Evolutionary conservation across 345 rosid species (phyloP), one percentile per base, ranked within the genome.

Genomic region (Arabis alpina): DNA sequence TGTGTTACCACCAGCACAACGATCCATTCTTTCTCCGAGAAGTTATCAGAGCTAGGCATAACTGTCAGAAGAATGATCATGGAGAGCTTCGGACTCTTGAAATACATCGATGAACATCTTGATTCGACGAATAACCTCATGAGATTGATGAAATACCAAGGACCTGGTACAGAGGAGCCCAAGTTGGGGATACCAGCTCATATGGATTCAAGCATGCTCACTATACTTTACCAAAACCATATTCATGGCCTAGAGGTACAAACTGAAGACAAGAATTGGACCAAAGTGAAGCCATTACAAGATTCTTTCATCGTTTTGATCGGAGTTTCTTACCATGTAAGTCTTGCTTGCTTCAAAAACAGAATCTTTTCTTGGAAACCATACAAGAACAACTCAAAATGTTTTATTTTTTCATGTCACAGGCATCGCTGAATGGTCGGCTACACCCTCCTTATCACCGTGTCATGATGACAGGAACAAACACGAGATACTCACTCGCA

Each of bases 391-490:
- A 41, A 23, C 15, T 23, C 5, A 19, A 19, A 68, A 10, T 55
- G 30, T 50, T 19, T 19, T 19, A 19, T 27, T 12, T 45, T 52
- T 19, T 64, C 15, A 37, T 64, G 25, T 48, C 58, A 23, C 55
- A 90, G 97, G 97, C 92, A 39, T 82, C 87, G 85, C 9, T 77
- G n/a, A 90, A 90, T 51, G 97, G 90, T n/a, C 61, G 81, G 54
- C 19, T 90, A 32, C 69, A 86, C 76, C 81, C 90, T 59, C 76
- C 94, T 0, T 32, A 65, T 52, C 97, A 90, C 51, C 83, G 92
- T 1, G 94, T 88, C 4, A 83, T 86, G 97, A 86, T 84, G 89
- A 77, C 50, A 0, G 92, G 92, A 77, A 76, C 77, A 34, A 71
- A 74, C 25, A 57, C 90, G 0, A 82, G 93, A 57, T 87, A 87